Conservation (phyloP, 2,329 filamentous ascomycete species). For the Aspergillus ochraceoroseus region DNA sequence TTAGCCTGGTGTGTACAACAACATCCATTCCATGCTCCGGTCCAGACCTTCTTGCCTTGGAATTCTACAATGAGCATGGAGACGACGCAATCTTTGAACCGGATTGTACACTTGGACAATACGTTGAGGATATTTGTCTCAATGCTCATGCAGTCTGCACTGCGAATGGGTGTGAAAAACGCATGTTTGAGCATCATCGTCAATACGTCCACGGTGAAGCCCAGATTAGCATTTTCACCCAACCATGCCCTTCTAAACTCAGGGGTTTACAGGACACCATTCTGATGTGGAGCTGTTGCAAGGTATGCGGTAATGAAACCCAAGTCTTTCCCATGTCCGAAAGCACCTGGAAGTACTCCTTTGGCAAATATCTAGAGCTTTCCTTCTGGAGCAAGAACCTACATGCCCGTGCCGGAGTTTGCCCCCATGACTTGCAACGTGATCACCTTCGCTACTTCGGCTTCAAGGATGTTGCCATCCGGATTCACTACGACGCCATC, state of each 20-base stretch:
- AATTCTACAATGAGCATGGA: conserved; percentile 89
- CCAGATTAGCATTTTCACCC: conserved; percentile 84
- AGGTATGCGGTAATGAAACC: conserved; percentile 84
- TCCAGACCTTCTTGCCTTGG: conserved; percentile 81
- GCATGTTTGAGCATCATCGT: conserved; percentile 86
- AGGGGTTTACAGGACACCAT: conserved; percentile 68
- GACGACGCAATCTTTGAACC: conserved; percentile 64
- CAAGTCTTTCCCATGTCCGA: conserved; percentile 87
- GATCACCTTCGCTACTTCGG: conserved; percentile 93
- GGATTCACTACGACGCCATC: conserved; percentile 88
- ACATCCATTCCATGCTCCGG: conserved; percentile 92
- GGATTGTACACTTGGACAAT: conserved; percentile 90
- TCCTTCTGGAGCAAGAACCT: conserved; percentile 91
- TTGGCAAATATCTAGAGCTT: conserved; percentile 96
- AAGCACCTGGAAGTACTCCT: conserved; percentile 95
- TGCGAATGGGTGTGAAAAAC: conserved; percentile 77
- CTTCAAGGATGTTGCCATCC: conserved; percentile 74
- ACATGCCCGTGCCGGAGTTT: conserved; percentile 67
- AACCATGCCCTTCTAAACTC: conserved; percentile 64
- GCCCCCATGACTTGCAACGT: conserved; percentile 84
- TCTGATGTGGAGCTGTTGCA: conserved; percentile 97
- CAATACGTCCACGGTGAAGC: conserved; percentile 97
- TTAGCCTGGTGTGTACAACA: conserved; percentile 87
- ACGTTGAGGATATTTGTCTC: conserved; percentile 83
- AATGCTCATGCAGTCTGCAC: conserved; percentile 72